A percentile compares a stretch with the other conserved stretches of the same genome.
Evolutionary conservation across 106 monocot genomes (phyloP).

Genomic region (Chionographis japonica): DNA sequence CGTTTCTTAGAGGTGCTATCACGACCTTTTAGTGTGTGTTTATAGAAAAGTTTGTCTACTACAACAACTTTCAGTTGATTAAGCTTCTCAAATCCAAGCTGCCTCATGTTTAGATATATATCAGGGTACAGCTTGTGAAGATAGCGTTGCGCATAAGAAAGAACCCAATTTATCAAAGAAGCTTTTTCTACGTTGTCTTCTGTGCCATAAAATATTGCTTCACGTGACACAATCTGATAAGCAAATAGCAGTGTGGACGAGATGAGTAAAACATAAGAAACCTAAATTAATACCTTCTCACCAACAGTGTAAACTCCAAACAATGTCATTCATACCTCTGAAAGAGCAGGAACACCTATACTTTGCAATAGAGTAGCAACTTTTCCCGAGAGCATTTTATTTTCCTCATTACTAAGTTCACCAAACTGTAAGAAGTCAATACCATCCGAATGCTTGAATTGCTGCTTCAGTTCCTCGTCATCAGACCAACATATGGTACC

Average conservation of each 20-base stretch:
- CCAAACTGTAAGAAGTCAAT: constrained; percentile 70
- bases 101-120: constrained; percentile 44
- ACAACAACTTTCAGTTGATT: constrained; percentile 38
- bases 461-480: constrained; percentile 62
- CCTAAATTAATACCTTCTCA: no score
- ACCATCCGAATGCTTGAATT: constrained; percentile 47
- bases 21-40: constrained; percentile 37
- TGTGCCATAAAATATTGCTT: constrained; percentile 81
- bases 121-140: constrained; percentile 44
- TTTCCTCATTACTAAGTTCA: constrained; percentile 41
- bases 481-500: constrained; percentile 93
- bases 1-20: constrained; percentile 37
- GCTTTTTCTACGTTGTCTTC: constrained; percentile 45
- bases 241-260: not conserved
- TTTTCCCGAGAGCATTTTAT: constrained; percentile 39
- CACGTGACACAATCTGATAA: constrained; percentile 66
- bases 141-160: constrained; percentile 78
- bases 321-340: constrained; percentile 43
- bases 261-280: not conserved
- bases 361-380: constrained; percentile 41
- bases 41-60: constrained; percentile 72
- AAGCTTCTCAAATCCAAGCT: constrained; percentile 30
- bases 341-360: constrained; percentile 76
- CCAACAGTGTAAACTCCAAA: not conserved
- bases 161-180: constrained; percentile 66